These are phyloP conservation scores for Cladosporium colombiae DNA, from an alignment of 2,329 filamentous ascomycete genomes.

Conservation along the genomic window DNA sequence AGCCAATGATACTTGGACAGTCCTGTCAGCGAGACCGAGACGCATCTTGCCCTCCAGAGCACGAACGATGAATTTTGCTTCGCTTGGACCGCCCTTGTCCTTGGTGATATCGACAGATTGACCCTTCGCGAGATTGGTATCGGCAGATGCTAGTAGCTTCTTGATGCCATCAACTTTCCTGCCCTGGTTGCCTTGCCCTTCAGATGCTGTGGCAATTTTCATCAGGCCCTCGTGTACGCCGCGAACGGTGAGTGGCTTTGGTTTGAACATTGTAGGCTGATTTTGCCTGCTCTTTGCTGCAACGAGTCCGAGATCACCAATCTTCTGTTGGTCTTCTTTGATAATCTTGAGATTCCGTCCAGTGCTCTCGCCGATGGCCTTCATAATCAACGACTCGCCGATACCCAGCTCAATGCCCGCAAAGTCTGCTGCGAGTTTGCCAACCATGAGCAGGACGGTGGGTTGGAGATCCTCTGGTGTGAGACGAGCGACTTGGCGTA, in stretches of 20 bases:
- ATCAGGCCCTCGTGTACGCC: constrained; percentile 87
- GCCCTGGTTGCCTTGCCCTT: constrained; percentile 83
- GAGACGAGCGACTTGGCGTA: constrained; percentile 89
- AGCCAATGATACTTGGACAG: constrained; percentile 83
- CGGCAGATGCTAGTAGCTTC: constrained; percentile 89
- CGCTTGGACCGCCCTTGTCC: constrained; percentile 90
- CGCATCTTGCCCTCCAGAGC: constrained; percentile 94
- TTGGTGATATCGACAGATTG: constrained; percentile 76
- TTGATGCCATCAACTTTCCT: constrained; percentile 94
- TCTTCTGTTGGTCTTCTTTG: constrained; percentile 93
- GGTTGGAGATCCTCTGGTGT: constrained; percentile 85
- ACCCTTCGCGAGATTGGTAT: constrained; percentile 69
- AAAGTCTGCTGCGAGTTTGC: constrained; percentile 96
- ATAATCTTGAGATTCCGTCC: constrained; percentile 85
- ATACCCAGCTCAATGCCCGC: constrained; percentile 97
- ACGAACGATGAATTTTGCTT: constrained; percentile 90
- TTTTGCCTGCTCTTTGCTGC: constrained; percentile 94
- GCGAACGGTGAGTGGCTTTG: constrained; percentile 81
- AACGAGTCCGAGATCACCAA: constrained; percentile 91
- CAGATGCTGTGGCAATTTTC: constrained; percentile 74
- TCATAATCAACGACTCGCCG: constrained; percentile 97
- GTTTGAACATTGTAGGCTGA: constrained; percentile 98
- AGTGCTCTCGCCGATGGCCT: constrained; percentile 92
- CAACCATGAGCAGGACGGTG: constrained; percentile 93
- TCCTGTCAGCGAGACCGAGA: constrained; percentile 87